phyloP scores from a whole-genome alignment of 805 yeast genomes.

The Ogataea methanolica region DNA sequence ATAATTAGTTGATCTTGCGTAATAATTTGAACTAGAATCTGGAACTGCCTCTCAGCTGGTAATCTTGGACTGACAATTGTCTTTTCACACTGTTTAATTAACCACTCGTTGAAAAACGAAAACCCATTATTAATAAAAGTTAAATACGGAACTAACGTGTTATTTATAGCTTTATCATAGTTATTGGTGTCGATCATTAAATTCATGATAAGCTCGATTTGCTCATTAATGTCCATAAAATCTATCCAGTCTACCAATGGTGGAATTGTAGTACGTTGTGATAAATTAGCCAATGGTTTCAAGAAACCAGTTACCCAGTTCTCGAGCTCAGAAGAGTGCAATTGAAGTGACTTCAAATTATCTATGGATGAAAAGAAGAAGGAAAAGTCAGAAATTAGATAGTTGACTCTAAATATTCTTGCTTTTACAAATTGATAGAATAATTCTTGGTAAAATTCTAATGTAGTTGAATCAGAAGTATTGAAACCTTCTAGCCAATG shows the following conservation, averaged over 20 bases:
- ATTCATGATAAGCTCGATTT: conserved; percentile 16
- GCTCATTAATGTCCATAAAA: conserved; percentile 13
- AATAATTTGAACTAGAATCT: conserved; percentile 13
- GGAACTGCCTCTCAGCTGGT: conserved; percentile 5
- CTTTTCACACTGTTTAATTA: conserved; percentile 12
- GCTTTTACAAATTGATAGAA: conserved; percentile 19
- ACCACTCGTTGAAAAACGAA: conserved; percentile 18
- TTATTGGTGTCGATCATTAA: conserved; percentile 1
- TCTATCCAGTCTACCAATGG: conserved; percentile 19
- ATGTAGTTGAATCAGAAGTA: background rate
- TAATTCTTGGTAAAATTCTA: background rate
- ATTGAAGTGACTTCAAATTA: background rate
- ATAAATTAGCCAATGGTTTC: conserved; percentile 16
- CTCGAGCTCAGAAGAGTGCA: conserved; percentile 7
- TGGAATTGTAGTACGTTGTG: conserved; percentile 7
- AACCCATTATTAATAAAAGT: conserved; percentile 10
- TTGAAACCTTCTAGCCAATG: background rate
- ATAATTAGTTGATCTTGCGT: conserved; percentile 19
- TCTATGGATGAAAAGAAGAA: conserved; percentile 1
- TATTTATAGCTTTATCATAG: conserved; percentile 6
- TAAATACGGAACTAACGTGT: conserved; percentile 19
- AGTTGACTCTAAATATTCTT: conserved; percentile 16
- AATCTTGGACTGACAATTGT: conserved; percentile 1
- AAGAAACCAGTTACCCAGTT: conserved; percentile 22
- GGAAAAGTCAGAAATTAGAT: conserved; percentile 8